phyloP scores from a whole-genome alignment of 768 basidiomycete species.

The Tricholoma terreum region DNA sequence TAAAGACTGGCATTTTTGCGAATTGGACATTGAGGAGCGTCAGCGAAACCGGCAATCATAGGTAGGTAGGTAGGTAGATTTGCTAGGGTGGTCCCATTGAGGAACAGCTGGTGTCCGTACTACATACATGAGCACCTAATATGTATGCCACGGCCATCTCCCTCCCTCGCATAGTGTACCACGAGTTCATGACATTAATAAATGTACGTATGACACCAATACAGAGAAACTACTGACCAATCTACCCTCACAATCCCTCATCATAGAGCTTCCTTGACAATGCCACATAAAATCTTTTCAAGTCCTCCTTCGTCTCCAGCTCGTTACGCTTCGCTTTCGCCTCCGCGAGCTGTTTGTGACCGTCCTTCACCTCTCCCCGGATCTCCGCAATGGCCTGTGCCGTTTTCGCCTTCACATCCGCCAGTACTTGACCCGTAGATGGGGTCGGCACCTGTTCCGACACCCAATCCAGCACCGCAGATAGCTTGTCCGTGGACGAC shows the following conservation, averaged over 20 bases:
- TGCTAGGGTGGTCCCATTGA: no score
- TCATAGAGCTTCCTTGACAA: constrained; percentile 88
- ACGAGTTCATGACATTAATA: background rate
- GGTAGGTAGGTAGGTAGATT: no score
- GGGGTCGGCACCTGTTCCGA: constrained; percentile 61
- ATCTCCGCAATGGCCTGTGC: constrained; percentile 13
- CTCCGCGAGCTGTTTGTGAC: constrained; percentile 19
- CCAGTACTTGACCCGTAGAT: constrained; percentile 10
- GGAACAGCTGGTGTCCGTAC: no score
- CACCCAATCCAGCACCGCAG: constrained; percentile 77
- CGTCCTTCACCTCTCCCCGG: constrained; percentile 18
- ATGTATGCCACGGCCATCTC: no score
- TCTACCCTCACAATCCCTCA: constrained; percentile 68
- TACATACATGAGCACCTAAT: no score
- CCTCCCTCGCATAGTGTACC: no score
- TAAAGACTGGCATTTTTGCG: no score
- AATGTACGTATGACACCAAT: background rate
- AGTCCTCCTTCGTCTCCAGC: constrained; percentile 62
- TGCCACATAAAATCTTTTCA: constrained; percentile 89
- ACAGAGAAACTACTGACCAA: background rate
- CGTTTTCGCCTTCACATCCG: constrained; percentile 7
- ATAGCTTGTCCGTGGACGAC: constrained; percentile 68
- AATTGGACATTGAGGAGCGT: no score
- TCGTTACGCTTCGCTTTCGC: constrained; percentile 40
- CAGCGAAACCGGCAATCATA: no score